Conservation (phyloP, 2,329 filamentous ascomycete genomes). For the Scleromitrula shiraiana region DNA sequence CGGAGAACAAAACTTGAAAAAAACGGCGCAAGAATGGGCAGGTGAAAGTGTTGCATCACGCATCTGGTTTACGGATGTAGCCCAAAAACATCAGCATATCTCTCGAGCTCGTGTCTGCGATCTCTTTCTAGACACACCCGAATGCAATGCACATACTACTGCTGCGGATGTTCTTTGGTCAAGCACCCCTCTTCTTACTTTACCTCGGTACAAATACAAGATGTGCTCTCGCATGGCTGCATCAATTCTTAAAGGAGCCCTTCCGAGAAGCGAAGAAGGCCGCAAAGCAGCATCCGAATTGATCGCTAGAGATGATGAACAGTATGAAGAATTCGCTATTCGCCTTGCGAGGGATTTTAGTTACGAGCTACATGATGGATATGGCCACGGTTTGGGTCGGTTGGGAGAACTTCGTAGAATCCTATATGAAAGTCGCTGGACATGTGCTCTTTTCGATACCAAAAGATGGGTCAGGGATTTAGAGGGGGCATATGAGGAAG, state of each 20-base stretch:
- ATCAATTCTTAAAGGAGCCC: conserved; percentile 81
- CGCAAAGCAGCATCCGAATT: conserved; percentile 62
- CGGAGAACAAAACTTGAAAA: conserved; percentile 75
- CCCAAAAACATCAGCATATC: conserved; percentile 90
- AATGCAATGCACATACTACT: conserved; percentile 97
- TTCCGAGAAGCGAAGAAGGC: conserved; percentile 67
- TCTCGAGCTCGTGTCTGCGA: conserved; percentile 86
- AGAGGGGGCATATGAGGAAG: conserved; percentile 79
- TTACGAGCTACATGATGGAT: conserved; percentile 44
- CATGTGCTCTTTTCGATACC: conserved; percentile 84
- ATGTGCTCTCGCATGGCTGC: conserved; percentile 99
- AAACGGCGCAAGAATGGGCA: conserved; percentile 77
- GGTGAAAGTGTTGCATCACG: conserved; percentile 76
- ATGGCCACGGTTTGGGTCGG: conserved; percentile 54
- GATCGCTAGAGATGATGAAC: conserved; percentile 67
- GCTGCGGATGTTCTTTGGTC: conserved; percentile 96
- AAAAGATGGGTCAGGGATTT: conserved; percentile 83
- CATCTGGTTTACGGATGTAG: conserved; percentile 92
- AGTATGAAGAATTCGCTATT: conserved; percentile 76
- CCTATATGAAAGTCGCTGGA: conserved; percentile 77
- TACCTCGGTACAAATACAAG: conserved; percentile 90
- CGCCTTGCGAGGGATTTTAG: conserved; percentile 54
- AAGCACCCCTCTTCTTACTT: conserved; percentile 82
- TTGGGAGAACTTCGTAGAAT: conserved; percentile 72
- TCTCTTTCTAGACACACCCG: conserved; percentile 91